A percentile compares a stretch with the other conserved stretches of the same genome.
These are phyloP conservation scores for Thraustotheca clavata DNA, from an alignment of 352 stramenopile species.

Conservation along the genomic window DNA sequence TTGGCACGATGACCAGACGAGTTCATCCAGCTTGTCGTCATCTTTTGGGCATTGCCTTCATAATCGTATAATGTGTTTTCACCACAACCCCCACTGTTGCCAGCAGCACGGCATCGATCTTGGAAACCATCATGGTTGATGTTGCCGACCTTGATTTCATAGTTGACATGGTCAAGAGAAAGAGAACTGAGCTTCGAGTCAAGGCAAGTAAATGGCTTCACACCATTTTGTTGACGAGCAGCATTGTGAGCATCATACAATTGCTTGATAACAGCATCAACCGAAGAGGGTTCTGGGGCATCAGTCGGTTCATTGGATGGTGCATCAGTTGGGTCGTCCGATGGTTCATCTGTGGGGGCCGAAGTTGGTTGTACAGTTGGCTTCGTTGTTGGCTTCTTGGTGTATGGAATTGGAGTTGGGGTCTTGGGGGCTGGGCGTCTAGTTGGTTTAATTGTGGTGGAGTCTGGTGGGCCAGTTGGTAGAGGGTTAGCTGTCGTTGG, in stretches of 20 bases:
- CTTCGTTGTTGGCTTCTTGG: not conserved
- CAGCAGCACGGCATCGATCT: not conserved
- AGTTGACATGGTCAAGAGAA: conserved; percentile 6
- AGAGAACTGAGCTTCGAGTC: conserved; percentile 8
- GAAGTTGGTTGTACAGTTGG: not conserved
- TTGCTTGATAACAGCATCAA: not conserved
- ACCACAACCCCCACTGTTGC: not conserved
- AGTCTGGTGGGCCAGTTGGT: not conserved
- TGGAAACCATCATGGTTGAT: conserved; percentile 1
- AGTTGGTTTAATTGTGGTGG: not conserved
- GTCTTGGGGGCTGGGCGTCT: not conserved
- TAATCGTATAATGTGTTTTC: conserved; percentile 6
- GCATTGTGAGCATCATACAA: not conserved
- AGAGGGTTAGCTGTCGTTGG: not conserved
- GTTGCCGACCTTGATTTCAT: not conserved
- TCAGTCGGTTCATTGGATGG: not conserved
- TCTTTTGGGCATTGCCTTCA: not conserved
- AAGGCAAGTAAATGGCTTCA: conserved; percentile 2
- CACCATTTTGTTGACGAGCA: not conserved
- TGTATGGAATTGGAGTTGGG: not conserved
- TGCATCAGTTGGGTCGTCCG: not conserved
- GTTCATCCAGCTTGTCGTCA: conserved; percentile 4
- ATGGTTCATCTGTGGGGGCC: not conserved
- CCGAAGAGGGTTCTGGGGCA: no score
- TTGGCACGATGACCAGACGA: not conserved